Base-by-base conservation (phyloP, 257 asterid species). In the Sherardia arvensis region DNA sequence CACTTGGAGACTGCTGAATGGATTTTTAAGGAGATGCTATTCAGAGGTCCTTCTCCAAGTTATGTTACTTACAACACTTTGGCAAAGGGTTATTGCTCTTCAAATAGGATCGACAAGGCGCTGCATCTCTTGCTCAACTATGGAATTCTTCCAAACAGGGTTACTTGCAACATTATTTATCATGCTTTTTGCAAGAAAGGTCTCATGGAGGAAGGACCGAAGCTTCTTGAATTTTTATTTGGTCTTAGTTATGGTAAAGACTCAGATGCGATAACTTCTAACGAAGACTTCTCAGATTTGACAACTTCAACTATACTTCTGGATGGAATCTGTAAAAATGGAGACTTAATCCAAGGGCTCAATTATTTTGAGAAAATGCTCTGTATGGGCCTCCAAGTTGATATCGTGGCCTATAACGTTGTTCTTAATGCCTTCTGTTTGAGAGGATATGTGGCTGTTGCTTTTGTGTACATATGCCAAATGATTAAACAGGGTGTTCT, bases 61-160 rank as follows among this genome's bases (percentile, higher is more conserved):
- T 83, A 94, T 83, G 82, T 85, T 30, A 90, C 95, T 40, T 92
- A 79, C 81, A 92, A 92, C 86, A 84, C 88, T 36, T 75, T 92
- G 74, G 76, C 89, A 75, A 84, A 75, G 38, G 94, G 94, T 62
- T 89, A 81, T 84, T 87, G 95, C 76, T 66, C 57, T 64, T 74
- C 51, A 65, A 66, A 81, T 81, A 59, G 76, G 53, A 69, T 85
- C 53, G 96, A 84, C 61, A 76, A 69, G 64, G 99, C 96, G 61
- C 80, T 87, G 22, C 73, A 82, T 71, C 66, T 86, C 26, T 81
- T 92, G 99, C 69, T 71, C 70, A 59, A 69, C 53, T 32, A 28
- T 66, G 95, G 90, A 60, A 59, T 81, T 64, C 59, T 74, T 58
- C 97, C 97, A 57, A 82, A 87, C 65, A 80, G 78, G 73, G 77